phyloP scores from a whole-genome alignment of 495 filamentous ascomycete species.

The Aspergillus sclerotiicarbonarius region DNA sequence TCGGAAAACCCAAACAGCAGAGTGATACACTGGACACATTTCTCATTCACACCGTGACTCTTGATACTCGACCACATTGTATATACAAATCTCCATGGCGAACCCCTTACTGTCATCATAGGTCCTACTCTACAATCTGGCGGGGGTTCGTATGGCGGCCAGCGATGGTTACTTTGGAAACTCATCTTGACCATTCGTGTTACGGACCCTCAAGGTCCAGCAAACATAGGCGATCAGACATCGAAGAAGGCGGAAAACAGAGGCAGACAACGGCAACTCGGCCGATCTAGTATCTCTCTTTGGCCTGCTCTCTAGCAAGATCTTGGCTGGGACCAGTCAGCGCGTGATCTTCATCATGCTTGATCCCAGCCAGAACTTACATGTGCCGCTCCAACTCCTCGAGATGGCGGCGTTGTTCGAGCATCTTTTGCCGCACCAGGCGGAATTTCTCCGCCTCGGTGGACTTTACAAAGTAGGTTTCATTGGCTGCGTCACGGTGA shows the following conservation, averaged over 20 bases:
- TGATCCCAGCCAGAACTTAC: conserved; percentile 43
- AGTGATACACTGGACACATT: not conserved
- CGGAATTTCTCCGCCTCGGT: conserved; percentile 1
- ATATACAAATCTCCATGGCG: not conserved
- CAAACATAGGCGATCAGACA: not conserved
- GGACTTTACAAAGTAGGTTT: not conserved
- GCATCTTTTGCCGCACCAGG: not conserved
- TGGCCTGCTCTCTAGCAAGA: not conserved
- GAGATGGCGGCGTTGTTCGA: conserved; percentile 57
- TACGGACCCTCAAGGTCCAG: not conserved
- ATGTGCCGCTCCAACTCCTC: conserved; percentile 77
- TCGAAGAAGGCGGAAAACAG: not conserved
- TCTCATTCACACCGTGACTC: not conserved
- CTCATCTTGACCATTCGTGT: not conserved
- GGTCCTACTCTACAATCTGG: conserved; percentile 8
- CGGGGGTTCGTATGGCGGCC: not conserved
- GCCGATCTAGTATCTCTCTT: not conserved
- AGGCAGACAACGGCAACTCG: not conserved
- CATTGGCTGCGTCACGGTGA: not conserved
- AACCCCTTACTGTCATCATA: conserved; percentile 4
- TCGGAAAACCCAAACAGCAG: not conserved
- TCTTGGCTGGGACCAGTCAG: conserved; percentile 2
- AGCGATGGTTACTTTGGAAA: not conserved
- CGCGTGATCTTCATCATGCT: not conserved
- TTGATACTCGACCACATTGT: no score